Evolutionary conservation across 352 stramenopile species (phyloP).

Genomic region (Phytopythium litorale): DNA sequence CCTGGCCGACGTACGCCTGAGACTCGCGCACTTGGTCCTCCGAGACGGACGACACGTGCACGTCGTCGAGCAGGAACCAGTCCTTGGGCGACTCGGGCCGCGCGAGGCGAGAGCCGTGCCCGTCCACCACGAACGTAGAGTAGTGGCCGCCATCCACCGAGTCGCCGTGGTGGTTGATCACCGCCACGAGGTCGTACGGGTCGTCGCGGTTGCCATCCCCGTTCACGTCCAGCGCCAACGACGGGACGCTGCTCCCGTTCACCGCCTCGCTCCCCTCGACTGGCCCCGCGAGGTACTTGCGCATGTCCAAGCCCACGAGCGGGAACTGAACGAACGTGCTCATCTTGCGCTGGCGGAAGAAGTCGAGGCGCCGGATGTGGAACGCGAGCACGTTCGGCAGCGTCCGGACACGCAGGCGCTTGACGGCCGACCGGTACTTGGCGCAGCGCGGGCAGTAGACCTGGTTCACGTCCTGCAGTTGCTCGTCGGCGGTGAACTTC

Average conservation of each 20-base stretch:
- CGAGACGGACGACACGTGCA: slow-evolving; percentile 30
- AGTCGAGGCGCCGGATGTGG: slow-evolving; percentile 75
- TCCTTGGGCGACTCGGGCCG: slow-evolving; percentile 12
- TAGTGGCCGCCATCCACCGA: slow-evolving; percentile 70
- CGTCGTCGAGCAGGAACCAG: slow-evolving; percentile 68
- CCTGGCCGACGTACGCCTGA: slow-evolving; percentile 43
- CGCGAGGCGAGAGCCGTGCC: slow-evolving; percentile 2
- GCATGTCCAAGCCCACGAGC: slow-evolving; percentile 35
- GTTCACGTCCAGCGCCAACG: slow-evolving; percentile 1
- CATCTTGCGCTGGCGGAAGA: slow-evolving; percentile 58
- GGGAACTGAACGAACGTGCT: slow-evolving; percentile 49
- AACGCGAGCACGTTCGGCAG: slow-evolving; percentile 71
- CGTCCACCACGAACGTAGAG: slow-evolving; percentile 42
- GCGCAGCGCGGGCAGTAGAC: slow-evolving; percentile 57
- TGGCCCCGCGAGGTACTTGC: slow-evolving; percentile 21
- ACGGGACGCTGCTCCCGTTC: slow-evolving; percentile 4
- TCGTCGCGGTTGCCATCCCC: slow-evolving; percentile 13
- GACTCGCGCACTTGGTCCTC: slow-evolving; percentile 35
- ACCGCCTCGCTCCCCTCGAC: slow-evolving; percentile 1
- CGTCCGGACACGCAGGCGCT: slow-evolving; percentile 56
- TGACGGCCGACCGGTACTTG: slow-evolving; percentile 54
- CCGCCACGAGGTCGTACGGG: slow-evolving; percentile 60
- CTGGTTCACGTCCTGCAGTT: slow-evolving; percentile 52
- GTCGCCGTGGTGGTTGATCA: slow-evolving; percentile 69
- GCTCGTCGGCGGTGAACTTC: slow-evolving; percentile 50